Base-by-base conservation (phyloP, 164 flowering plant species). In the Nelumbo lutea region DNA sequence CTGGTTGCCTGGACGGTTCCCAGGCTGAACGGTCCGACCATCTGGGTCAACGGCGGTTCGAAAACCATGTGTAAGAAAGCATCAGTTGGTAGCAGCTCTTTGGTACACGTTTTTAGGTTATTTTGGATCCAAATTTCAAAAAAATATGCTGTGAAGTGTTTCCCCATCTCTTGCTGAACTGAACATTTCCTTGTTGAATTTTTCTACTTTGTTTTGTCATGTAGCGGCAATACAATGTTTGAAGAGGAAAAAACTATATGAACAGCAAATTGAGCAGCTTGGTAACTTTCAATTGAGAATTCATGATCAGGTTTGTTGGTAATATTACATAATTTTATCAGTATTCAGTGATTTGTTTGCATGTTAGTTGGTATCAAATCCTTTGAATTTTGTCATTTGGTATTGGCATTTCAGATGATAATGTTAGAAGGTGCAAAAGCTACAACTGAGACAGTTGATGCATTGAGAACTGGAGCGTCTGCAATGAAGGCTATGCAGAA, bases 401-500 rank as follows among this genome's bases (percentile, higher is more conserved):
- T 40, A 42, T 15, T 15, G 55, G 10, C 14, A 15, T 64, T 68
- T 39, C 70, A 77, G 80, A 79, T 82, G 81, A 79, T 82, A 48
- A 56, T 82, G 83, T 69, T 82, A 41, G 85, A 82, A 76, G 83
- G 83, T 68, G 83, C 85, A 67, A 80, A 77, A 68, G 83, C 83
- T 67, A 77, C 83, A 38, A 77, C 85, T 5, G 85, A 82, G 61
- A 82, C 85, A 45, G 81, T 82, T 42, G 83, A 82, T 76, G 85
- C 85, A 47, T 75, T 80, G 74, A 75, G 83, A 72, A 75, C 81
- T 15, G 85, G 85, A 58, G 83, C 85, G 44, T 42, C 83, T 70
- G 78, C 85, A 42, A 82, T 82, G 83, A 79, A 82, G 69, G 81
- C 83, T 45, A 79, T 82, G 81, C 85, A 82, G 62, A 82, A 79